Percentiles rank a stretch among this genome's conserved stretches.
These are phyloP conservation scores for Microcera coccophila DNA, from an alignment of 2,329 filamentous ascomycete genomes.

Conservation along the genomic window DNA sequence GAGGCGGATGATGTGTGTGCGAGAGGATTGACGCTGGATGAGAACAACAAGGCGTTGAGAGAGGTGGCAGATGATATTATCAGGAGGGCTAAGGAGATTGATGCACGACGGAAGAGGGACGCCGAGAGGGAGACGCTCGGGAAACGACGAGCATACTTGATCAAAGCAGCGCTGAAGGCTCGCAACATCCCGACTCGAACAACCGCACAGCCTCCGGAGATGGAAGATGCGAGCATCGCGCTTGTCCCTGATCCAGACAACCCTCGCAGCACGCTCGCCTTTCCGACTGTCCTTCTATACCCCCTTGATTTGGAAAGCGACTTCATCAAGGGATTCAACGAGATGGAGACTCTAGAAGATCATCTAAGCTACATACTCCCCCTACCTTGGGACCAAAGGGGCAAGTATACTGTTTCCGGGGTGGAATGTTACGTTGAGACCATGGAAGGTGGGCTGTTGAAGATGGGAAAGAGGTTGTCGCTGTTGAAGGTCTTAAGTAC, in stretches of 20 bases:
- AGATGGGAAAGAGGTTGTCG: constrained; percentile 80
- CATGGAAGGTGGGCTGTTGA: constrained; percentile 70
- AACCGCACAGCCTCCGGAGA: constrained; percentile 72
- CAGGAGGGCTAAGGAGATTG: constrained; percentile 52
- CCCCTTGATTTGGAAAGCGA: constrained; percentile 78
- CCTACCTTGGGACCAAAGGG: constrained; percentile 73
- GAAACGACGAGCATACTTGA: constrained; percentile 54
- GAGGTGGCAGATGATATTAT: constrained; percentile 60
- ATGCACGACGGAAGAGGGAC: constrained; percentile 53
- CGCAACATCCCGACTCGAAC: constrained; percentile 65
- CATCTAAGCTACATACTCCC: constrained; percentile 86
- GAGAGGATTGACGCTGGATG: constrained; percentile 69
- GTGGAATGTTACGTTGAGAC: constrained; percentile 94
- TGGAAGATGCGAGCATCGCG: constrained; percentile 74
- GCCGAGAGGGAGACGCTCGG: constrained; percentile 51
- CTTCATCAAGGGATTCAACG: constrained; percentile 82
- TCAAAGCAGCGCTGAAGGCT: constrained; percentile 63
- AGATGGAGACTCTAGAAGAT: constrained; percentile 69
- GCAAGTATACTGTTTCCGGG: constrained; percentile 59
- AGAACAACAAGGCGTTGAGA: constrained; percentile 63
- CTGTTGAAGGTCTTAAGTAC: constrained; percentile 70
- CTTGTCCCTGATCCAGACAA: constrained; percentile 72
- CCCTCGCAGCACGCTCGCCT: constrained; percentile 64
- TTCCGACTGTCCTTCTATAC: constrained; percentile 83
- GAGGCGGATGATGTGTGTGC: constrained; percentile 79